Evolutionary conservation across 2,329 filamentous ascomycete genomes (phyloP), one percentile per base, ranked within the genome.

Genomic region (Paraphoma chrysanthemicola): DNA sequence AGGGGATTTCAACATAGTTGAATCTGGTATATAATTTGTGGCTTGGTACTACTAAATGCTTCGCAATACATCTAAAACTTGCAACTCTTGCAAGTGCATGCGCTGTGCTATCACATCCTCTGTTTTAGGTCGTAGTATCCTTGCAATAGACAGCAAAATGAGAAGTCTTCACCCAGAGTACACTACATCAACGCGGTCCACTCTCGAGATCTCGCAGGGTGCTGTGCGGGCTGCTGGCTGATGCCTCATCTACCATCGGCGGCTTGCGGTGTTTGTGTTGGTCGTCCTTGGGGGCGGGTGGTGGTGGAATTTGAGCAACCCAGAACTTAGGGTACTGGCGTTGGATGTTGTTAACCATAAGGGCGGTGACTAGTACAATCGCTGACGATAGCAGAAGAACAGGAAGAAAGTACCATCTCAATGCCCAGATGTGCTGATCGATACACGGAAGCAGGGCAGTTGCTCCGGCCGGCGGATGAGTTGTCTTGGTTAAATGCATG

Each of bases 391-490:
- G 57, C 12, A 81, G 61, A 8, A 81, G 68, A 3, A 82, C 65
- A 0, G 78, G 74, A 1, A 81, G 60, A 48, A 75, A 81, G 49
- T 73, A 75, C 80, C 80, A 82, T 4, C 77, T 72, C 55, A 81
- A 60, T 0, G 69, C 69, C 59, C 77, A 76, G 33, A 80, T 73
- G 8, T 68, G 59, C 9, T 69, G 59, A 14, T 80, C 71, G 6
- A 78, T 72, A 23, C 74, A 74, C 0, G 80, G 79, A 43, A 82
- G 59, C 4, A 82, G 67, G 0, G 80, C 79, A 10, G 80, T 82
- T 1, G 80, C 80, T 29, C 80, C 80, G 16, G 79, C 80, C 6
- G 80, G 80, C 14, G 80, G 80, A 57, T 82, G 80, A 0, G 80
- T 77, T 4, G 79, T 81, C 46, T 79, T 79, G 1, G 80, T 82